These are phyloP conservation scores for Dactylellina drechsleri DNA, from an alignment of 2,329 filamentous ascomycete species.

Conservation along the genomic window DNA sequence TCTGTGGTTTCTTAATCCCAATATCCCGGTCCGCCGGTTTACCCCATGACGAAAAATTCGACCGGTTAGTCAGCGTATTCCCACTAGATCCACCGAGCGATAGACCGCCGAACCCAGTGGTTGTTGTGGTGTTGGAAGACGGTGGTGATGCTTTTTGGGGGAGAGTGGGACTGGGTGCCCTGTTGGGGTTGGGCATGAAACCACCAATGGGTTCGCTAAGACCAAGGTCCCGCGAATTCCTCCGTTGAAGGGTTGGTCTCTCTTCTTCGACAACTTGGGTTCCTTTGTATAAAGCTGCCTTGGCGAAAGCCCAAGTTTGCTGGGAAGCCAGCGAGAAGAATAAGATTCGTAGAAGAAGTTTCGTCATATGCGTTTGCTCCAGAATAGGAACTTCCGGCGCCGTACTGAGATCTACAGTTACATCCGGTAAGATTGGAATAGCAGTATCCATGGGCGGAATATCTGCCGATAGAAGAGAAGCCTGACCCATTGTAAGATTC, in stretches of 20 bases:
- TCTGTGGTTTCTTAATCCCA: conserved; percentile 35
- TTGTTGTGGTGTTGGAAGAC: background rate
- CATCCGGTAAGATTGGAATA: conserved; percentile 19
- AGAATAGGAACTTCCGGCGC: background rate
- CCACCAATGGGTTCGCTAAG: conserved; percentile 34
- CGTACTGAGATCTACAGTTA: conserved; percentile 21
- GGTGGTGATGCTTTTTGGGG: conserved; percentile 15
- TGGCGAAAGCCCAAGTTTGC: conserved; percentile 50
- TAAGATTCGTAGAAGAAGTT: conserved; percentile 31
- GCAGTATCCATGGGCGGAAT: conserved; percentile 32
- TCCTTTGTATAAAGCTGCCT: conserved; percentile 28
- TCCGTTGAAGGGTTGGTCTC: background rate
- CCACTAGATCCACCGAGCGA: conserved; percentile 28
- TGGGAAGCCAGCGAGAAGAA: conserved; percentile 47
- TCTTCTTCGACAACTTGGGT: conserved; percentile 23
- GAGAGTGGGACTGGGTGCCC: conserved; percentile 7
- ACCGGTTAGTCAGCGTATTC: conserved; percentile 15
- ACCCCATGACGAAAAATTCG: conserved; percentile 39
- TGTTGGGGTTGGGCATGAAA: conserved; percentile 20
- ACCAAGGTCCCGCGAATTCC: conserved; percentile 31
- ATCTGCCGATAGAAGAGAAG: conserved; percentile 13
- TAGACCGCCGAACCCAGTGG: conserved; percentile 41
- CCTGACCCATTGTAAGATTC: background rate
- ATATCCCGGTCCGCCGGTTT: conserved; percentile 18
- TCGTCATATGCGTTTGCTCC: conserved; percentile 15